Evolutionary conservation across 345 rosid species (phyloP).

Genomic region (Viola odorata): DNA sequence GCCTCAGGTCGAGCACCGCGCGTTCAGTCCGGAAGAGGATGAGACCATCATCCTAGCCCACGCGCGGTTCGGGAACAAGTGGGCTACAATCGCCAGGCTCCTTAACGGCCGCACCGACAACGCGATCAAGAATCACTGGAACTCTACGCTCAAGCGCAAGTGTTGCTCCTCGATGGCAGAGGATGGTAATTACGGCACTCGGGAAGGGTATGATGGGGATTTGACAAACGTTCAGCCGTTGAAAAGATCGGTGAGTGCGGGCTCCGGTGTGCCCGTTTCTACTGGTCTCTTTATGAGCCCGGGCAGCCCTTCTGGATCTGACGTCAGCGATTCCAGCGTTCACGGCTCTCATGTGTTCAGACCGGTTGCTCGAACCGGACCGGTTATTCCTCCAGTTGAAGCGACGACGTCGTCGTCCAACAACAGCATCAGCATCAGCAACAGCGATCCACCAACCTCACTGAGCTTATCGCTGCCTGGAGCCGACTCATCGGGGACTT

Average conservation of each 20-base stretch:
- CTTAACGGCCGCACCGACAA: constrained; percentile 32
- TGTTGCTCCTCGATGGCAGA: constrained; percentile 15
- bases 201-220: constrained; percentile 52
- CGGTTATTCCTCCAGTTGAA: constrained; percentile 25
- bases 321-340: constrained; percentile 58
- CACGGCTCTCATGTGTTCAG: constrained; percentile 39
- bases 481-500: constrained; percentile 38
- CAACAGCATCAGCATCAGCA: not conserved
- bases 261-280: constrained; percentile 36
- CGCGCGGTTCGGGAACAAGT: constrained; percentile 24
- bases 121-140: constrained; percentile 37
- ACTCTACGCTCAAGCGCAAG: constrained; percentile 30
- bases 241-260: constrained; percentile 73
- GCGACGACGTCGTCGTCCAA: constrained; percentile 35
- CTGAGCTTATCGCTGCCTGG: constrained; percentile 70
- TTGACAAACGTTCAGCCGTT: constrained; percentile 45
- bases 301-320: constrained; percentile 74
- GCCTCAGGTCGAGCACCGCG: constrained; percentile 23
- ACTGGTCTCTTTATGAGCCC: constrained; percentile 64
- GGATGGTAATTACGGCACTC: constrained; percentile 22
- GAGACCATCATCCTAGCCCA: constrained; percentile 20
- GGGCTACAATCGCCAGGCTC: constrained; percentile 28
- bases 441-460: constrained; percentile 53
- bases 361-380: constrained; percentile 53
- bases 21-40: constrained; percentile 22